These are phyloP conservation scores for Candida berthetii DNA, from an alignment of 805 yeast genomes.

Conservation along the genomic window DNA sequence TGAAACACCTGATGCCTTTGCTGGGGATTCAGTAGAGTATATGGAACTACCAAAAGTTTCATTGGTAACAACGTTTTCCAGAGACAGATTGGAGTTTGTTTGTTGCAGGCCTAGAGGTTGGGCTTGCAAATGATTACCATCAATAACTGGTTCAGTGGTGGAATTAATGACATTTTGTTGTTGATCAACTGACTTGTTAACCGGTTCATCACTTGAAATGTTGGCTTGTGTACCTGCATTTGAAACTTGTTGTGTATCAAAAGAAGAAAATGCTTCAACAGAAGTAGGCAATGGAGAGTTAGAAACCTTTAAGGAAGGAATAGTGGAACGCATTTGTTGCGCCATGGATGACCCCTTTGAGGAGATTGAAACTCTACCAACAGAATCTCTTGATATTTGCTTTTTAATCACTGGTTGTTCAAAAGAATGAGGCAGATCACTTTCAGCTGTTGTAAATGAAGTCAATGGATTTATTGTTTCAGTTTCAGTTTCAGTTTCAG, in stretches of 20 bases:
- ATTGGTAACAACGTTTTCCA: neutral
- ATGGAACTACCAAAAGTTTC: slow-evolving; percentile 7
- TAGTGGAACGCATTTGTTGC: slow-evolving; percentile 37
- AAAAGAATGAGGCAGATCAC: slow-evolving; percentile 1
- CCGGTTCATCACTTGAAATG: no score
- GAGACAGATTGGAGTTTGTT: neutral
- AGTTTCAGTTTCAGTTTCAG: slow-evolving; percentile 8
- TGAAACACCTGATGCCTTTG: neutral
- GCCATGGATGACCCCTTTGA: slow-evolving; percentile 30
- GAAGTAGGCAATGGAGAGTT: no score
- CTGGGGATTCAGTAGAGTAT: slow-evolving; percentile 7
- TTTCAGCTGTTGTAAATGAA: slow-evolving; percentile 14
- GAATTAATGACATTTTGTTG: no score
- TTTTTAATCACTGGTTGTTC: neutral
- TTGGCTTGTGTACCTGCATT: no score
- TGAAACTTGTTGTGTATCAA: no score
- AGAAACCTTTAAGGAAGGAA: slow-evolving; percentile 21
- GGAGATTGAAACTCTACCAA: neutral
- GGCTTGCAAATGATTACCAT: no score
- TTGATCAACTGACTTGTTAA: no score
- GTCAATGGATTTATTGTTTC: slow-evolving; percentile 5
- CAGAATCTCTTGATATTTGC: neutral
- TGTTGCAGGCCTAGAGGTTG: no score
- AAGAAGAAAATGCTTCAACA: no score
- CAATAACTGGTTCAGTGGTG: no score